These are phyloP conservation scores for Talaromyces sp. DNA, from an alignment of 2,329 filamentous ascomycete species.

Conservation along the genomic window DNA sequence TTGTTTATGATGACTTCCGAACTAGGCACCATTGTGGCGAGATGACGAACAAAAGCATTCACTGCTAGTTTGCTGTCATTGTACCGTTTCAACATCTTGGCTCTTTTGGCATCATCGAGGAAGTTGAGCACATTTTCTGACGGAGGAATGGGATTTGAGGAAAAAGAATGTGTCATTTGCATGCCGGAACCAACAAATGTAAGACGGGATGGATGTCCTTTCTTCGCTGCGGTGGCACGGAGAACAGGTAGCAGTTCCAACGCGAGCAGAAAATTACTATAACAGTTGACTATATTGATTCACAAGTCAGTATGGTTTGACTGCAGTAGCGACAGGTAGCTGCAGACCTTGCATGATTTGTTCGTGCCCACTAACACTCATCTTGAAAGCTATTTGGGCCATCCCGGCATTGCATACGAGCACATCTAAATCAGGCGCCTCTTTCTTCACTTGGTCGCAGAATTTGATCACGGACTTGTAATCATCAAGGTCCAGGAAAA, in stretches of 20 bases:
- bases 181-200: conserved; percentile 18
- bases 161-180: conserved; percentile 10
- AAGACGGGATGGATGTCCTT: conserved; percentile 12
- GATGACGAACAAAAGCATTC: conserved; percentile 17
- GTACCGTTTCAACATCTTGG: conserved; percentile 12
- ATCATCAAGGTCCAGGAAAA: conserved; percentile 42
- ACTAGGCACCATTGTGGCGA: conserved; percentile 11
- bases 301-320: neutral
- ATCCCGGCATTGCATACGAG: conserved; percentile 19
- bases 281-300: conserved; percentile 18
- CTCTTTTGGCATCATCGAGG: conserved; percentile 1
- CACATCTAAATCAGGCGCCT: conserved; percentile 17
- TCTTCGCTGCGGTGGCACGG: conserved; percentile 10
- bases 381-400: conserved; percentile 14
- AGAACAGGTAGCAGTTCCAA: conserved; percentile 18
- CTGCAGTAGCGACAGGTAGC: neutral
- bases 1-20: conserved; percentile 20
- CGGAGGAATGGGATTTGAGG: neutral
- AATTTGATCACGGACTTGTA: conserved; percentile 17
- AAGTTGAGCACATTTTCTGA: neutral
- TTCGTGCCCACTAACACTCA: conserved; percentile 19
- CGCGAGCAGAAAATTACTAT: conserved; percentile 17
- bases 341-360: conserved; percentile 7
- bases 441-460: conserved; percentile 9
- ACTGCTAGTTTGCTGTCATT: conserved; percentile 18